Evolutionary conservation across 202 grass and related monocot species (phyloP), one percentile per base, ranked within the genome.

Genomic region (Setaria viridis): DNA sequence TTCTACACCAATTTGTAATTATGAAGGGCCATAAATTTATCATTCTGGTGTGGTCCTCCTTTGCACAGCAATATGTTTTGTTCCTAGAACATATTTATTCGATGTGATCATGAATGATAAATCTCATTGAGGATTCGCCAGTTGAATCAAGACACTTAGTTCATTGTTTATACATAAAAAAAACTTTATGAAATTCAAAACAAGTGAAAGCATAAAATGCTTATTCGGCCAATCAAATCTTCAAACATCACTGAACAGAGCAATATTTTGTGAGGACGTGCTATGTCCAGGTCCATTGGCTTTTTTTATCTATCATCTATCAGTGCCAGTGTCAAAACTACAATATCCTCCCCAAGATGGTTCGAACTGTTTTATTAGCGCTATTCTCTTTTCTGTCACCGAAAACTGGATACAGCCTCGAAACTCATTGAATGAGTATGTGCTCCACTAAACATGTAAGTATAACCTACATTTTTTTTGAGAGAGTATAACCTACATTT

Each of bases 301-400:
- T 5, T 62, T 77, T 41, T 43, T 42, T 58, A 41, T 41, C 2
- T 41, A 41, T 41, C 42, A 45, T 45, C 42, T 45, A 45, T 45
- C 42, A 9, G 6, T 45, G 42, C 8, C 6, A 45, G 42, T 45
- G 35, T 45, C 42, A 6, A 33, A 35, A 81, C 63, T 32, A n/a
- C 35, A 54, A 77, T 37, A 51, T 77, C 69, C 30, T 60, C 1
- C 53, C 14, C 13, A 48, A 56, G 21, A 58, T 68, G 50, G 62
- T 10, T 82, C 14, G 17, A 82, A 77, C 30, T 77, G 21, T 17
- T 76, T 81, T 82, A 43, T 75, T 58, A 41, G 14, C n/a, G 29
- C 10, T 72, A 72, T 63, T 65, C 13, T 62, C 11, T 48, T 70
- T 64, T 12, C 7, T 64, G 45, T 35, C 33, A 11, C 6, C 29